Base-by-base conservation (phyloP, 169 alveolate species). In the Plasmodium inui region DNA sequence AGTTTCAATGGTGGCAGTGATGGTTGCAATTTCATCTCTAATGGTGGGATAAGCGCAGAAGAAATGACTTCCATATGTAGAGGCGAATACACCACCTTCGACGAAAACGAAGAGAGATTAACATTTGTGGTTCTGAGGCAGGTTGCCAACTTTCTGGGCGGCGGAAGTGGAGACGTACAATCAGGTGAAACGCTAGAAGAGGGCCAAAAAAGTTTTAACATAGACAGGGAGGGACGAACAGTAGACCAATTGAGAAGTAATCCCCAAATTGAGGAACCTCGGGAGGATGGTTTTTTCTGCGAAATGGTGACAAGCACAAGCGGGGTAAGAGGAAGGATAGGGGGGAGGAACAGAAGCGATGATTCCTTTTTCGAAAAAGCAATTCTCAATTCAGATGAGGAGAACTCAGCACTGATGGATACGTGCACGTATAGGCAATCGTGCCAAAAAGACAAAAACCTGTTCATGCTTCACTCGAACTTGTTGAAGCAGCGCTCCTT, bases 321-420 rank as follows among this genome's bases (percentile, higher is more conserved):
- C 19, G 22, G 8, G 61, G 22, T 50, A 50, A 70, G 30, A 28
- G 10, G 30, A 37, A 71, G 74, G 41, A 28, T 39, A 12, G 61
- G 0, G 37, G 50, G 26, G 3, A 72, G 50, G 72, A 84, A 53
- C 78, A 84, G 55, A 30, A 85, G 92, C 19, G 32, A 71, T 83
- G 92, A 83, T 67, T 71, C 92, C 22, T 83, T 83, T 71, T 83
- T 83, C 74, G 74, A 71, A 30, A 71, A 44, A 22, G 74, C 41
- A 12, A 26, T 19, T 67, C 53, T 70, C 9, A 83, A 10, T 17
- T 44, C 34, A 83, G 50, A 71, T 17, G 37, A 5, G 57, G 73
- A 17, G 39, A 22, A 30, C 57, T 41, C 46, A 53, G 53, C 41
- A 22, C 34, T 67, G 73, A 32, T 83, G 14, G 30, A 22, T 22